phyloP scores from a whole-genome alignment of 176 grass and related monocot species.

The Thinopyrum elongatum region DNA sequence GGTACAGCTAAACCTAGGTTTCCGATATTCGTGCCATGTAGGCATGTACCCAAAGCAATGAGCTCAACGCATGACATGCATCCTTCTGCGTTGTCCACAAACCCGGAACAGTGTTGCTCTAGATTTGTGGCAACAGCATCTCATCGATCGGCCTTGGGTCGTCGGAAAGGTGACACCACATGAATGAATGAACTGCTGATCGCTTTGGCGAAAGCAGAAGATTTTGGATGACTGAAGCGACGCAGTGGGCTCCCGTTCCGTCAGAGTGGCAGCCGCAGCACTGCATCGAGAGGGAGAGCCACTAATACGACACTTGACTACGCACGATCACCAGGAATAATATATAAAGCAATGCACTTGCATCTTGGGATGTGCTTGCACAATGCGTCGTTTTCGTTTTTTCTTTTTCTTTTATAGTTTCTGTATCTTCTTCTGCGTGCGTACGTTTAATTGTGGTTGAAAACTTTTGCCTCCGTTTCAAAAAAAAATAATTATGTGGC shows the following conservation, averaged over 20 bases:
- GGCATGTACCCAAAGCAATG: too few relatives aligned
- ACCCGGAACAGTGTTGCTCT: neutral
- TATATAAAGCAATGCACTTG: slow-evolving; percentile 13
- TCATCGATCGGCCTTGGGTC: neutral
- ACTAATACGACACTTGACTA: slow-evolving; percentile 25
- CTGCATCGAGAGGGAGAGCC: neutral
- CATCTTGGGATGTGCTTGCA: slow-evolving; percentile 25
- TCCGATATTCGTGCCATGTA: too few relatives aligned
- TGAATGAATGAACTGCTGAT: neutral
- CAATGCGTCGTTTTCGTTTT: slow-evolving; percentile 21
- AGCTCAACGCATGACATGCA: too few relatives aligned
- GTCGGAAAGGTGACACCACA: neutral
- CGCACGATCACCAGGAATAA: slow-evolving; percentile 16
- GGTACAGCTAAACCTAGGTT: too few relatives aligned
- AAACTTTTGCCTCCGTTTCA: too few relatives aligned
- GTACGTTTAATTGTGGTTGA: slow-evolving; percentile 5
- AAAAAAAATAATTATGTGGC: neutral
- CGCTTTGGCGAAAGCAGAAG: neutral
- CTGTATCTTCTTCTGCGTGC: neutral
- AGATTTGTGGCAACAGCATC: neutral
- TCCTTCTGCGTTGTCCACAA: neutral
- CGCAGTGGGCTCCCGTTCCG: slow-evolving; percentile 6
- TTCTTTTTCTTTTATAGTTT: neutral
- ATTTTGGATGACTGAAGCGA: neutral
- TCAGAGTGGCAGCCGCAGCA: slow-evolving; percentile 29